Percentiles rank a stretch among this genome's conserved stretches.
These are phyloP conservation scores for Lichtheimia ramosa DNA, from an alignment of 371 early-diverging fungal genomes.

Conservation along the genomic window DNA sequence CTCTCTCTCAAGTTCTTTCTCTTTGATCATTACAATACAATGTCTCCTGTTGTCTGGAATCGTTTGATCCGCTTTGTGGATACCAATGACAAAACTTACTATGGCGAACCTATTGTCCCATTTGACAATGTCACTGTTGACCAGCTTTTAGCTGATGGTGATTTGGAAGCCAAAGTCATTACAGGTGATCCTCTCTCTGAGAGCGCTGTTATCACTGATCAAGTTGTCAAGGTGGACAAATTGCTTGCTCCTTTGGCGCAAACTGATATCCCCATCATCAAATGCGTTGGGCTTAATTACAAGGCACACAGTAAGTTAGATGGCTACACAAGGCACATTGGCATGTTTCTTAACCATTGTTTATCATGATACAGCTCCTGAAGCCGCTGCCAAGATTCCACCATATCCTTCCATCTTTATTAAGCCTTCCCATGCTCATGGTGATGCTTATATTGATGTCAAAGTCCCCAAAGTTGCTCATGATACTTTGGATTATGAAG, in stretches of 20 bases:
- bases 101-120: conserved; percentile 21
- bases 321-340: background rate
- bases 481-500: conserved; percentile 59
- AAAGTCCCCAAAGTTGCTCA: conserved; percentile 45
- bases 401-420: conserved; percentile 52
- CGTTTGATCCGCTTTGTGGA: conserved; percentile 29
- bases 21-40: background rate
- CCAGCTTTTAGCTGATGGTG: conserved; percentile 21
- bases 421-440: conserved; percentile 46
- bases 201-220: conserved; percentile 34
- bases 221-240: conserved; percentile 31
- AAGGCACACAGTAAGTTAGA: conserved; percentile 22
- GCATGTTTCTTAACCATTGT: background rate
- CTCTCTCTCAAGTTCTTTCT: background rate
- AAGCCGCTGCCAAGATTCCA: conserved; percentile 26
- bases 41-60: conserved; percentile 19
- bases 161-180: conserved; percentile 43
- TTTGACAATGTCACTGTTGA: conserved; percentile 19
- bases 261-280: conserved; percentile 35
- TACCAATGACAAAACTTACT: conserved; percentile 19
- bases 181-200: conserved; percentile 38
- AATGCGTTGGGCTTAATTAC: conserved; percentile 65
- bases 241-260: conserved; percentile 46
- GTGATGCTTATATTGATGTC: conserved; percentile 46
- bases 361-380: conserved; percentile 12